Percentiles rank a stretch among this genome's conserved stretches.
phyloP scores from a whole-genome alignment of 495 filamentous ascomycete species.

The Ascobolus immersus region DNA sequence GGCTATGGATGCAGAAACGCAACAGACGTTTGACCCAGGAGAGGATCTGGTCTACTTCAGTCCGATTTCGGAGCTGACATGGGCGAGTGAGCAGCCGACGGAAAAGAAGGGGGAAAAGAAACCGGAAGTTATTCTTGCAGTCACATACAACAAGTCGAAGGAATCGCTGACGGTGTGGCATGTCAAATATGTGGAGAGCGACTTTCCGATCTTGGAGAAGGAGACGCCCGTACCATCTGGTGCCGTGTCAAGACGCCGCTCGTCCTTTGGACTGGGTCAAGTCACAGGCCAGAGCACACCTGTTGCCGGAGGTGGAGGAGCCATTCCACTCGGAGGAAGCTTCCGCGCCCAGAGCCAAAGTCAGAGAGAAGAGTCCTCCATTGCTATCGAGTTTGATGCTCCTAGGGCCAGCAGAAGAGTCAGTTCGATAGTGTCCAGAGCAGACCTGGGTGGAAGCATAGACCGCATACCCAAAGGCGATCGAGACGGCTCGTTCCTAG shows the following conservation, averaged over 20 bases:
- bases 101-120: constrained; percentile 5
- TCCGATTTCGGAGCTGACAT: constrained; percentile 15
- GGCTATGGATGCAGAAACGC: constrained; percentile 32
- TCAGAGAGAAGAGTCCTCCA: no score
- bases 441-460: constrained; percentile 44
- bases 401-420: no score
- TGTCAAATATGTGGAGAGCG: no score
- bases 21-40: constrained; percentile 29
- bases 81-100: no score
- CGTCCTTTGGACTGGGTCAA: constrained; percentile 66
- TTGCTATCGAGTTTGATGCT: no score
- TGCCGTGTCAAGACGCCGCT: constrained; percentile 43
- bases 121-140: constrained; percentile 37
- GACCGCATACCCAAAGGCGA: constrained; percentile 31
- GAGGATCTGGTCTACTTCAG: constrained; percentile 70
- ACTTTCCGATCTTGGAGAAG: constrained; percentile 26
- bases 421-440: constrained; percentile 75
- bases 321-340: constrained; percentile 8
- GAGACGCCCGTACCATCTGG: constrained; percentile 26
- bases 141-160: constrained; percentile 50
- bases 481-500: no score
- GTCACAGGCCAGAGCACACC: constrained; percentile 62
- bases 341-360: constrained; percentile 1
- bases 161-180: constrained; percentile 14
- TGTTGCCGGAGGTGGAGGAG: constrained; percentile 22